phyloP scores from a whole-genome alignment of 2,329 filamentous ascomycete genomes.

The Penicillium sp. region DNA sequence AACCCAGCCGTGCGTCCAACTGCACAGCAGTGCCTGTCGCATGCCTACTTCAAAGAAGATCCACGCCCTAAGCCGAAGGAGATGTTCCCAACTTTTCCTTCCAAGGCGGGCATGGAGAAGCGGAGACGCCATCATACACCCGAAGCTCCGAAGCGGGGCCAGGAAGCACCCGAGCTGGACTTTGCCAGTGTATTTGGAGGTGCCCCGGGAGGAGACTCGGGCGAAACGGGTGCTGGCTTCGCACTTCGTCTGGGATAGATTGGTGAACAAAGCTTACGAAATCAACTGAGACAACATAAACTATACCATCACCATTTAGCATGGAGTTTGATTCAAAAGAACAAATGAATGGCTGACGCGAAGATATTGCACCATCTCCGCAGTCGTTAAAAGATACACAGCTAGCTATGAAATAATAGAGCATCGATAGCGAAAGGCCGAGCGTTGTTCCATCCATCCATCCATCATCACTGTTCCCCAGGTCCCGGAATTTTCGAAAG shows the following conservation, averaged over 20 bases:
- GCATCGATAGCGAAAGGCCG: not conserved
- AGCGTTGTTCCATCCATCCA: not conserved
- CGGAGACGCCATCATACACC: slow-evolving; percentile 68
- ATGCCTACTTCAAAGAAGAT: slow-evolving; percentile 83
- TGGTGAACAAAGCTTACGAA: not conserved
- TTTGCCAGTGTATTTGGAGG: slow-evolving; percentile 68
- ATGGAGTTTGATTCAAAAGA: not conserved
- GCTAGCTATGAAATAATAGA: slow-evolving; percentile 6
- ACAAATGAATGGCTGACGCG: slow-evolving; percentile 8
- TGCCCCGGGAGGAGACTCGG: slow-evolving; percentile 59
- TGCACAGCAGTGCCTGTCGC: slow-evolving; percentile 68
- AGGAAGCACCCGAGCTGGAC: slow-evolving; percentile 60
- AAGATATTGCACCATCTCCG: not conserved
- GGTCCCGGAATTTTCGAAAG: not conserved
- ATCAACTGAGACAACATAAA: not conserved
- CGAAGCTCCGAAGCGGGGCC: slow-evolving; percentile 74
- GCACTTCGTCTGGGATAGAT: slow-evolving; percentile 55
- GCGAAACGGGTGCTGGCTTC: slow-evolving; percentile 58
- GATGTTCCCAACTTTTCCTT: slow-evolving; percentile 96
- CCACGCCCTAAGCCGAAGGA: slow-evolving; percentile 83
- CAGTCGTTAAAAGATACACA: slow-evolving; percentile 6
- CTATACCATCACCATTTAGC: not conserved
- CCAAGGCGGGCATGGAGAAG: slow-evolving; percentile 87
- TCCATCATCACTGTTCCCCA: not conserved
- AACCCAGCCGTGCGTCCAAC: slow-evolving; percentile 68